Percentiles rank a stretch among this genome's conserved stretches.
Conservation (phyloP, 768 basidiomycete genomes). For the Tulasnella sp. region DNA sequence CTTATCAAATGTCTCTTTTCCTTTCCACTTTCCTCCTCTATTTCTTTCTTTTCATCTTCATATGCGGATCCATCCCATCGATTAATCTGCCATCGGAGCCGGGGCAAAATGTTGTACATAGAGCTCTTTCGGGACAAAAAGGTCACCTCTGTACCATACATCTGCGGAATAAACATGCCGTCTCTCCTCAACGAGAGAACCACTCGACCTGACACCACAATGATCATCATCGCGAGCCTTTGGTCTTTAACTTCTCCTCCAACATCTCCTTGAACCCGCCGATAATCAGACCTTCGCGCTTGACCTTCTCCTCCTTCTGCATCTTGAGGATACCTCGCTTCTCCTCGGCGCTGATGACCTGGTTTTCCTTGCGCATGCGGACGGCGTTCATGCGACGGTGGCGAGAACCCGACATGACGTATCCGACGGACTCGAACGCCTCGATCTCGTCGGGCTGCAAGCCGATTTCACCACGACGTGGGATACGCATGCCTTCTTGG, state of each 20-base stretch:
- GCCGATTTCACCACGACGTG: conserved; percentile 97
- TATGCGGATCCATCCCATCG: too few species aligned
- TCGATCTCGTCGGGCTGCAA: conserved; percentile 81
- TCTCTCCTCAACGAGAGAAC: neutral
- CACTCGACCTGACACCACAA: too few species aligned
- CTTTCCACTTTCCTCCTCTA: too few species aligned
- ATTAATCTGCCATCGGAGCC: neutral
- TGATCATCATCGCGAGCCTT: conserved; percentile 3
- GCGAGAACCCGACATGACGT: conserved; percentile 94
- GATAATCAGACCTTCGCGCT: conserved; percentile 78
- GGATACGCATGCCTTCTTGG: conserved; percentile 78
- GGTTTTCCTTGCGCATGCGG: conserved; percentile 97
- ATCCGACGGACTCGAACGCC: conserved; percentile 76
- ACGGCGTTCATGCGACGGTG: conserved; percentile 98
- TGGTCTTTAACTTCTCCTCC: conserved; percentile 53
- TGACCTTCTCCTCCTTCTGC: conserved; percentile 86
- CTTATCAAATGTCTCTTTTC: too few species aligned
- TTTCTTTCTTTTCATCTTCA: too few species aligned
- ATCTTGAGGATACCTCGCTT: conserved; percentile 91
- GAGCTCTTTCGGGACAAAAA: neutral
- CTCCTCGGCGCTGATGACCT: conserved; percentile 98
- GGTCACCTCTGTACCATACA: neutral
- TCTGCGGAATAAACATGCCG: too few species aligned
- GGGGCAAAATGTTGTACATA: neutral
- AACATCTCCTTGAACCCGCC: conserved; percentile 85